phyloP scores from a whole-genome alignment of 2,329 filamentous ascomycete species.

The Colletotrichum ledebouriae region DNA sequence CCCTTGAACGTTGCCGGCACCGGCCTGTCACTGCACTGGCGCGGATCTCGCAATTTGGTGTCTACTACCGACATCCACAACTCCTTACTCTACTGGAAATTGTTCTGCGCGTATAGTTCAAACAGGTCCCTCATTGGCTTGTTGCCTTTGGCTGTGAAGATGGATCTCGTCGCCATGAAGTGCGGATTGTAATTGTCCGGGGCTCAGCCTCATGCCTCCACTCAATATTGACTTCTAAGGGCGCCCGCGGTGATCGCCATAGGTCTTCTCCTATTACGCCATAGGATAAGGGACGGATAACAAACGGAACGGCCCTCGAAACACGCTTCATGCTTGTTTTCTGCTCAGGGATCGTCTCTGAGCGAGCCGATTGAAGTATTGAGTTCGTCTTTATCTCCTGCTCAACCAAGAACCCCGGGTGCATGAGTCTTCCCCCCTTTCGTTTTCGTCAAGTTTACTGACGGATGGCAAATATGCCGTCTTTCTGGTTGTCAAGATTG shows the following conservation, averaged over 20 bases:
- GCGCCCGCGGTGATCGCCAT: background rate
- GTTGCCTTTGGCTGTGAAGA: too few relatives aligned
- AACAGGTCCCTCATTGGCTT: too few relatives aligned
- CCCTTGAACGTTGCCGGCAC: too few relatives aligned
- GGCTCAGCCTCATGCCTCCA: too few relatives aligned
- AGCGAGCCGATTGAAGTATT: background rate
- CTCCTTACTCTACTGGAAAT: too few relatives aligned
- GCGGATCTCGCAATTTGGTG: too few relatives aligned
- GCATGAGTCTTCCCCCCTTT: background rate
- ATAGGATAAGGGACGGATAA: background rate
- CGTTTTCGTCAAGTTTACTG: slow-evolving; percentile 19
- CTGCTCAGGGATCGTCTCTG: background rate
- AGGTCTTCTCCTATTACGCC: background rate
- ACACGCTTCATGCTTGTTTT: slow-evolving; percentile 9
- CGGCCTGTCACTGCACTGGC: too few relatives aligned
- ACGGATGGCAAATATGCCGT: background rate
- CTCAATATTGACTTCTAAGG: background rate
- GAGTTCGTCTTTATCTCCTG: slow-evolving; percentile 11
- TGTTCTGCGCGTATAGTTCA: too few relatives aligned
- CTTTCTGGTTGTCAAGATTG: background rate
- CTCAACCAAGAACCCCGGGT: background rate
- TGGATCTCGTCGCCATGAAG: too few relatives aligned
- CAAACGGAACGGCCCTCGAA: background rate
- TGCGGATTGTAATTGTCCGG: too few relatives aligned
- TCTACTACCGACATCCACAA: too few relatives aligned